These are phyloP conservation scores for Metschnikowia matae DNA, from an alignment of 805 yeast genomes.

Conservation along the genomic window DNA sequence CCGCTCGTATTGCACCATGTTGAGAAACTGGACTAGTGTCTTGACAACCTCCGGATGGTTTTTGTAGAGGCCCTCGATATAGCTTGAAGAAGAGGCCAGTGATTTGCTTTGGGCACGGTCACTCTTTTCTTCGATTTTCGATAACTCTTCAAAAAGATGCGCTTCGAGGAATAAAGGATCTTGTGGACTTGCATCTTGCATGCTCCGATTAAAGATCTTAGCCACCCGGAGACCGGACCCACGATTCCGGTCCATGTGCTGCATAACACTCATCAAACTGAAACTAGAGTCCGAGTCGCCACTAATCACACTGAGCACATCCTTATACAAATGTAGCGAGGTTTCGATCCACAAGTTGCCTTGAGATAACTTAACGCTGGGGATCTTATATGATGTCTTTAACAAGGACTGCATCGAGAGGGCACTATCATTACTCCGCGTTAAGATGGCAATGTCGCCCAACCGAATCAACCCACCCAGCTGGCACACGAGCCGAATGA, in stretches of 20 bases:
- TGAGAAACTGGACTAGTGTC: slow-evolving; percentile 10
- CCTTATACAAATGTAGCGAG: slow-evolving; percentile 11
- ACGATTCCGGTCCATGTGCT: slow-evolving; percentile 22
- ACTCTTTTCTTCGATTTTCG: not conserved
- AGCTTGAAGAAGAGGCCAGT: not conserved
- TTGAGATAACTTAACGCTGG: slow-evolving; percentile 13
- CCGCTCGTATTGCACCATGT: slow-evolving; percentile 14
- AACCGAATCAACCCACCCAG: slow-evolving; percentile 17
- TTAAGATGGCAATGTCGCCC: slow-evolving; percentile 16
- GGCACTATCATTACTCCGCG: slow-evolving; percentile 15
- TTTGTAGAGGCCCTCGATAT: slow-evolving; percentile 7
- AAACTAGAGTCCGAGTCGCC: slow-evolving; percentile 32
- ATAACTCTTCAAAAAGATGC: slow-evolving; percentile 12
- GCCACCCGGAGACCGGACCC: slow-evolving; percentile 24
- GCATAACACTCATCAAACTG: slow-evolving; percentile 26
- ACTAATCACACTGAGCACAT: slow-evolving; percentile 17
- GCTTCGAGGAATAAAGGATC: slow-evolving; percentile 12
- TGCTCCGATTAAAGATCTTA: slow-evolving; percentile 24
- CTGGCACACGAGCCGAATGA: slow-evolving; percentile 15
- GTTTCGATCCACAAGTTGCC: slow-evolving; percentile 16
- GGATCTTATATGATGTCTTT: slow-evolving; percentile 8
- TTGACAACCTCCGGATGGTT: slow-evolving; percentile 9
- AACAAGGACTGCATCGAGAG: slow-evolving; percentile 13
- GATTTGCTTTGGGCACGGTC: not conserved
- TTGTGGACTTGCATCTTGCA: not conserved